These are phyloP conservation scores for Ananas comosus DNA, from an alignment of 176 grass and related monocot species.

Conservation along the genomic window DNA sequence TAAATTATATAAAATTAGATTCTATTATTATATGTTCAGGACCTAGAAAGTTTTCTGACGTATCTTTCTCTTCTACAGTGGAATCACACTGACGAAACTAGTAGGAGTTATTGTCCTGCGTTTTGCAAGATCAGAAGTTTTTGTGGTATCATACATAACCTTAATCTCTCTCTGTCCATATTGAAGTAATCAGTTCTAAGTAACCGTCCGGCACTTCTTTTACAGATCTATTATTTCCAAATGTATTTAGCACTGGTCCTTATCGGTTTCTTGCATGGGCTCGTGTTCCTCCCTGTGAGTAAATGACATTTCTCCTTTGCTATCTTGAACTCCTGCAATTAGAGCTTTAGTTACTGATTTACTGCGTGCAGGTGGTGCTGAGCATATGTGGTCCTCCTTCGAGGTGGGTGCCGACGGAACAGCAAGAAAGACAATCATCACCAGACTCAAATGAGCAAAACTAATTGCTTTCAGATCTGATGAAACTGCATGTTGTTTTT, in stretches of 20 bases:
- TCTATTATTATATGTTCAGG: background rate
- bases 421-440: background rate
- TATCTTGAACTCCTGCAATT: too few relatives aligned
- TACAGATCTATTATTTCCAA: conserved; percentile 97
- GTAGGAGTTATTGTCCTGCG: conserved; percentile 85
- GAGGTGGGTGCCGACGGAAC: background rate
- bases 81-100: conserved; percentile 98
- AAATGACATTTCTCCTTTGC: background rate
- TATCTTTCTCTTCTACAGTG: conserved; percentile 42
- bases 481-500: too few relatives aligned
- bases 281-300: conserved; percentile 85
- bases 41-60: conserved; percentile 14
- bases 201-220: background rate
- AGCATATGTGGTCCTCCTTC: conserved; percentile 2
- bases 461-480: too few relatives aligned
- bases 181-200: background rate
- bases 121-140: conserved; percentile 94
- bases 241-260: conserved; percentile 92
- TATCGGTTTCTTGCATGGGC: conserved; percentile 92
- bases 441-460: too few relatives aligned
- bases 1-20: background rate
- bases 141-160: conserved; percentile 61
- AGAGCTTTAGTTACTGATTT: background rate
- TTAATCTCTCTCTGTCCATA: conserved; percentile 7
- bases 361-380: background rate